phyloP scores from a whole-genome alignment of 1,139 yeast species.

The Suhomyces coccinellae region DNA sequence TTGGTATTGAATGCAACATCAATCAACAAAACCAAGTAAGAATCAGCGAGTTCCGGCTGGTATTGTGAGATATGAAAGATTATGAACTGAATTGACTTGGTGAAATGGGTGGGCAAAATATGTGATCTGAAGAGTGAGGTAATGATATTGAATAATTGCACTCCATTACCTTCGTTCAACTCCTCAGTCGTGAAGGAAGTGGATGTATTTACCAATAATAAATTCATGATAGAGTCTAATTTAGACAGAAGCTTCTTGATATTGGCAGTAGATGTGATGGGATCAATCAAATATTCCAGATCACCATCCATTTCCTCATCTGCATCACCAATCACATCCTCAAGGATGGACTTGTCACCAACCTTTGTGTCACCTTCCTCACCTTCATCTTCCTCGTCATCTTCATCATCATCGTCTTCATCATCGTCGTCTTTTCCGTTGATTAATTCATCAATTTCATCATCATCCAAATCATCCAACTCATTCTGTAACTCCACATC shows the following conservation, averaged over 20 bases:
- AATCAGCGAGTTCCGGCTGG: slow-evolving; percentile 80
- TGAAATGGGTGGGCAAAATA: slow-evolving; percentile 87
- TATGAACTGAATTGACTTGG: slow-evolving; percentile 84
- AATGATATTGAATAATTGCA: slow-evolving; percentile 73
- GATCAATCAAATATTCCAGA: slow-evolving; percentile 40
- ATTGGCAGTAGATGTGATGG: slow-evolving; percentile 50
- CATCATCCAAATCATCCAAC: slow-evolving; percentile 77
- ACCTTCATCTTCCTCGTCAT: slow-evolving; percentile 25
- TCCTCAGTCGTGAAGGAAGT: slow-evolving; percentile 52
- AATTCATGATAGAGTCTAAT: slow-evolving; percentile 64
- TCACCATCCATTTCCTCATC: slow-evolving; percentile 36
- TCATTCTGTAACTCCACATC: slow-evolving; percentile 95
- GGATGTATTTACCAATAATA: slow-evolving; percentile 54
- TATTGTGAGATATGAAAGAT: slow-evolving; percentile 81
- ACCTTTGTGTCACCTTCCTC: slow-evolving; percentile 23
- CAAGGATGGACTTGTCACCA: slow-evolving; percentile 23
- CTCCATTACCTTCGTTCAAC: slow-evolving; percentile 61
- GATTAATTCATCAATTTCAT: slow-evolving; percentile 65
- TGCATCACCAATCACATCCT: slow-evolving; percentile 18
- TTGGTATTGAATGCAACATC: slow-evolving; percentile 74
- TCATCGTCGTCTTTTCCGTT: slow-evolving; percentile 50
- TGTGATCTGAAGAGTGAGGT: slow-evolving; percentile 78
- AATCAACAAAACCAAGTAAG: slow-evolving; percentile 76
- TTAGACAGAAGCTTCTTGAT: slow-evolving; percentile 62
- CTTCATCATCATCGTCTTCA: slow-evolving; percentile 28